These are phyloP conservation scores for Karstenula rhodostoma DNA, from an alignment of 2,329 filamentous ascomycete genomes.

Conservation along the genomic window DNA sequence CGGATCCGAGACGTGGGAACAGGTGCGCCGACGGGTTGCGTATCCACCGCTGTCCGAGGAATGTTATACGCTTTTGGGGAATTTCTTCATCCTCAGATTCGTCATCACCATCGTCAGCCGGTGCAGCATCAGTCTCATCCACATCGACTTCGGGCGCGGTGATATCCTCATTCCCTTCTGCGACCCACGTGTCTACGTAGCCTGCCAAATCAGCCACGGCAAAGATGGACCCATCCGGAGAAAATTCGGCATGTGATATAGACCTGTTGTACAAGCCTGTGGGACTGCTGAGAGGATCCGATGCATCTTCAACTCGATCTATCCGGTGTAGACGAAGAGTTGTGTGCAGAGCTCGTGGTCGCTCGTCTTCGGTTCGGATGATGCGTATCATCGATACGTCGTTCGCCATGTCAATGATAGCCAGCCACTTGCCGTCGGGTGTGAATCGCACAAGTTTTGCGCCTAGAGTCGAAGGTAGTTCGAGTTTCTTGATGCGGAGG, in stretches of 20 bases:
- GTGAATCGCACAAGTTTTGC: slow-evolving; percentile 76
- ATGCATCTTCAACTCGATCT: slow-evolving; percentile 34
- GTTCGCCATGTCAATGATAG: slow-evolving; percentile 58
- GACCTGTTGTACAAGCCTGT: slow-evolving; percentile 79
- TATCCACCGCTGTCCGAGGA: slow-evolving; percentile 73
- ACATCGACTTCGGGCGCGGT: slow-evolving; percentile 53
- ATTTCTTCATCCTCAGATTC: slow-evolving; percentile 58
- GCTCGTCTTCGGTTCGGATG: slow-evolving; percentile 53
- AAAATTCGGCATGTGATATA: slow-evolving; percentile 79
- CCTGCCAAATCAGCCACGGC: slow-evolving; percentile 84
- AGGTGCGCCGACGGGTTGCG: slow-evolving; percentile 71
- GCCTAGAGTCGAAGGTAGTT: slow-evolving; percentile 69
- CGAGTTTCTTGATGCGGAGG: slow-evolving; percentile 75
- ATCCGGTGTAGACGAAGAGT: slow-evolving; percentile 51
- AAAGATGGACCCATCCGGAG: slow-evolving; percentile 79
- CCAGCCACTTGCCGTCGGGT: slow-evolving; percentile 74
- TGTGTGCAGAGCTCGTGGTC: slow-evolving; percentile 48
- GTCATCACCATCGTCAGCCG: slow-evolving; percentile 38
- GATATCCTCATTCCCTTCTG: slow-evolving; percentile 66
- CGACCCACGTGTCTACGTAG: slow-evolving; percentile 84
- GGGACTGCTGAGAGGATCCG: slow-evolving; percentile 64
- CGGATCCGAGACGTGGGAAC: slow-evolving; percentile 55
- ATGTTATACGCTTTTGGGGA: slow-evolving; percentile 56
- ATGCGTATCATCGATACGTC: slow-evolving; percentile 58
- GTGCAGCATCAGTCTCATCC: slow-evolving; percentile 40